These are phyloP conservation scores for Tylopilus vinaceipallidus DNA, from an alignment of 768 basidiomycete genomes.

Conservation along the genomic window DNA sequence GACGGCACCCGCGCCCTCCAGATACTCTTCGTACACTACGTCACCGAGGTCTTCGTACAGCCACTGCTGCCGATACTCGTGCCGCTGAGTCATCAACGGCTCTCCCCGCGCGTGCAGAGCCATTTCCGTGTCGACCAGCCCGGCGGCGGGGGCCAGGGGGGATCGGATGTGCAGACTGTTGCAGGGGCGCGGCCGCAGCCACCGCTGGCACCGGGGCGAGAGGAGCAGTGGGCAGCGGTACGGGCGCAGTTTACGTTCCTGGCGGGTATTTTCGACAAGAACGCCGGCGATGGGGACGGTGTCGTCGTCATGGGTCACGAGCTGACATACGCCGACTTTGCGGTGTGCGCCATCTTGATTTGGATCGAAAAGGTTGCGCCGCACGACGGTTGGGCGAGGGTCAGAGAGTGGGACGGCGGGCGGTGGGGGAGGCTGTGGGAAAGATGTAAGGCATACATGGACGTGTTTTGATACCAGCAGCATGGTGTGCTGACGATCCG, in stretches of 20 bases:
- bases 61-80: conserved; percentile 70
- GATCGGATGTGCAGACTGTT: not conserved
- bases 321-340: conserved; percentile 72
- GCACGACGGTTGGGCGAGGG: conserved; percentile 69
- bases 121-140: conserved; percentile 36
- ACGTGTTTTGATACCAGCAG: conserved; percentile 45
- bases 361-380: conserved; percentile 74
- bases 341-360: conserved; percentile 65
- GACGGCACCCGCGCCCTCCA: conserved; percentile 69
- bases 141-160: conserved; percentile 3
- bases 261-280: conserved; percentile 66
- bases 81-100: conserved; percentile 60
- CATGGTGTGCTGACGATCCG: not conserved
- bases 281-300: conserved; percentile 58
- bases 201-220: conserved; percentile 46
- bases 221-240: conserved; percentile 63
- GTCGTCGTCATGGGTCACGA: conserved; percentile 64
- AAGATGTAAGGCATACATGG: conserved; percentile 65
- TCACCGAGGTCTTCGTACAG: conserved; percentile 63
- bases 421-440: conserved; percentile 65
- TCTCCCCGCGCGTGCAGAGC: conserved; percentile 53
- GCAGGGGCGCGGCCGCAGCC: no score
- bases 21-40: conserved; percentile 64
- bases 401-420: conserved; percentile 69
- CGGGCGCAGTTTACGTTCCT: conserved; percentile 68